phyloP scores from a whole-genome alignment of 2,329 filamentous ascomycete species.

The Botryotinia globosa region DNA sequence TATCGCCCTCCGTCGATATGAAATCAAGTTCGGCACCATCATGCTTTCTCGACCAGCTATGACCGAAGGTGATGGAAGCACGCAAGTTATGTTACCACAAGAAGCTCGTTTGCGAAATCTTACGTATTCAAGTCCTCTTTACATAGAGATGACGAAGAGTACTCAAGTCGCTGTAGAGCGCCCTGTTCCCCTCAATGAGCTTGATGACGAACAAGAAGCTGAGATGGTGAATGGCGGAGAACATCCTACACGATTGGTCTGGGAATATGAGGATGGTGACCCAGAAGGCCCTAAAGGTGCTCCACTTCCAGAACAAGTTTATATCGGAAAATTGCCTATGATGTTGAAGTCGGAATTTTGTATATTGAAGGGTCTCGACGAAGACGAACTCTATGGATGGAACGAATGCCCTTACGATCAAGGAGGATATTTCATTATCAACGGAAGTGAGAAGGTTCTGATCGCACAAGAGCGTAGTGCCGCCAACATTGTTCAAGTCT shows the following conservation, averaged over 20 bases:
- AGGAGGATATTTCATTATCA: conserved; percentile 98
- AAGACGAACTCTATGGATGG: conserved; percentile 82
- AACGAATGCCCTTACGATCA: conserved; percentile 99
- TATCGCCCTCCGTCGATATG: conserved; percentile 85
- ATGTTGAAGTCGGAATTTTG: conserved; percentile 99
- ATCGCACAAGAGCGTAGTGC: conserved; percentile 97
- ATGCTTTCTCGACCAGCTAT: conserved; percentile 87
- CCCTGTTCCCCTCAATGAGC: conserved; percentile 62
- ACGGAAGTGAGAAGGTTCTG: conserved; percentile 96
- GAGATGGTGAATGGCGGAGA: conserved; percentile 55
- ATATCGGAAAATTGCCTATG: conserved; percentile 92
- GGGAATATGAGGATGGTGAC: conserved; percentile 53
- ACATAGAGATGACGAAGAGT: conserved; percentile 82
- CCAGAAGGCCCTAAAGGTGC: conserved; percentile 47
- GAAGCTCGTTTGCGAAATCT: conserved; percentile 94
- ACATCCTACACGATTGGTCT: conserved; percentile 56
- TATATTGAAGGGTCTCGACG: conserved; percentile 77
- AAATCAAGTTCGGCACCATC: conserved; percentile 90
- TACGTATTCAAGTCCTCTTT: conserved; percentile 90
- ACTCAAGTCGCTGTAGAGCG: conserved; percentile 80
- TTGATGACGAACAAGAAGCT: conserved; percentile 62
- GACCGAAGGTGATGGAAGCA: conserved; percentile 88
- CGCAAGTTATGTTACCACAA: conserved; percentile 83
- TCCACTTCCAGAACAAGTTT: conserved; percentile 58
- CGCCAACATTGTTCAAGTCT: conserved; percentile 98